These are phyloP conservation scores for Geosmithia putterillii DNA, from an alignment of 2,329 filamentous ascomycete species.

Conservation along the genomic window DNA sequence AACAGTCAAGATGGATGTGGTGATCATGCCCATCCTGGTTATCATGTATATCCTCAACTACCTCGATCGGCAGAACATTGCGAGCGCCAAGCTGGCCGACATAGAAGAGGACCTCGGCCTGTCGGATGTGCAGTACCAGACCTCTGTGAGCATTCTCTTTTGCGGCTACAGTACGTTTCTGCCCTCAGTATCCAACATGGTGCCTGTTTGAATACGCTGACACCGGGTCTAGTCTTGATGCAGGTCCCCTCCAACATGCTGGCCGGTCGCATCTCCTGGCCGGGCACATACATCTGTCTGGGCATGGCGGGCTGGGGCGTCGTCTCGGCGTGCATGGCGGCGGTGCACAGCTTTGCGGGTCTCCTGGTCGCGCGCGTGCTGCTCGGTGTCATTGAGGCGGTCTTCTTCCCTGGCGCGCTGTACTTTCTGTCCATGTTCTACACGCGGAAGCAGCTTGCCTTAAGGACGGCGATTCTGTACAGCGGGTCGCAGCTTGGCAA, in stretches of 20 bases:
- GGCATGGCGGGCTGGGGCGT: slow-evolving; percentile 26
- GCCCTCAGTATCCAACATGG: no score
- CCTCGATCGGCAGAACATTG: slow-evolving; percentile 31
- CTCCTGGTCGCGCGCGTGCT: slow-evolving; percentile 24
- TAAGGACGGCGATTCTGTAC: slow-evolving; percentile 44
- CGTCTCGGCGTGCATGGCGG: slow-evolving; percentile 22
- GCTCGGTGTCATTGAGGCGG: slow-evolving; percentile 24
- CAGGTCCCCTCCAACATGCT: slow-evolving; percentile 25
- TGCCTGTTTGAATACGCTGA: no score
- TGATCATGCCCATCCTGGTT: slow-evolving; percentile 16
- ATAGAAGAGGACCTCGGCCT: slow-evolving; percentile 36
- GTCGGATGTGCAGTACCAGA: slow-evolving; percentile 42
- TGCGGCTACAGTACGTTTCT: slow-evolving; percentile 17
- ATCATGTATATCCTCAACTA: slow-evolving; percentile 31
- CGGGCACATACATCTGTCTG: slow-evolving; percentile 21
- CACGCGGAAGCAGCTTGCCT: slow-evolving; percentile 29
- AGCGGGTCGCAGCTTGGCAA: slow-evolving; percentile 55
- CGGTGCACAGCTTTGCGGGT: slow-evolving; percentile 19
- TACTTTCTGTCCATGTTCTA: slow-evolving; percentile 21
- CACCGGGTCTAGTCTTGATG: slow-evolving; percentile 11
- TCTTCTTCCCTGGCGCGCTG: slow-evolving; percentile 25
- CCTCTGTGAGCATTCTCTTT: slow-evolving; percentile 23
- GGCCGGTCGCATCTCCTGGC: slow-evolving; percentile 15
- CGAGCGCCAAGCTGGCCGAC: slow-evolving; percentile 31
- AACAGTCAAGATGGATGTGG: slow-evolving; percentile 15